These are phyloP conservation scores for Nitzschia sp. DNA, from an alignment of 108 stramenopile species.

Conservation along the genomic window DNA sequence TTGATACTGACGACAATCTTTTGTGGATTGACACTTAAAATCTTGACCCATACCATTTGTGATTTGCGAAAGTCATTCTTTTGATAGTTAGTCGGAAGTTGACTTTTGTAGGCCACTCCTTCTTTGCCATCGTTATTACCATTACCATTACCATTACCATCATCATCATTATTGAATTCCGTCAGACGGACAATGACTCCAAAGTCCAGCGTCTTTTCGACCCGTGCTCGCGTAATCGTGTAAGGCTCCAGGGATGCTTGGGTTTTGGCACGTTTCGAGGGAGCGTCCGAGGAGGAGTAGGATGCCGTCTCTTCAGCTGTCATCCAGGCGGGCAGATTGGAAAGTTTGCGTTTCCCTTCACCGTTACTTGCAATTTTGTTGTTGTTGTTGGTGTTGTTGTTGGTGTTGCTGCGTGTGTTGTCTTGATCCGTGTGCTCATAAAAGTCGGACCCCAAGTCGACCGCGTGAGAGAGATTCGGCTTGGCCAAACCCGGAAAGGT, in stretches of 20 bases:
- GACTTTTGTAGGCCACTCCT: conserved; percentile 90
- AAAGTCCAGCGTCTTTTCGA: conserved; percentile 89
- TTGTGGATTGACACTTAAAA: conserved; percentile 76
- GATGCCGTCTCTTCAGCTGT: conserved; percentile 38
- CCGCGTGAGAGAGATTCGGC: conserved; percentile 65
- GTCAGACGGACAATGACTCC: conserved; percentile 86
- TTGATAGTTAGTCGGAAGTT: conserved; percentile 52
- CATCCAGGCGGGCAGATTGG: conserved; percentile 92
- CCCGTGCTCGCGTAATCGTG: conserved; percentile 79
- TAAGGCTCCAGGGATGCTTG: conserved; percentile 54
- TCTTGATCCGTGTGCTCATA: conserved; percentile 68
- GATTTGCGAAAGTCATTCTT: conserved; percentile 54
- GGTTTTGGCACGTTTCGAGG: conserved; percentile 25
- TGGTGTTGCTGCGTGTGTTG: conserved; percentile 13
- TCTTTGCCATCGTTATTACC: too few species aligned
- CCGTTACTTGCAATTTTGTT: conserved; percentile 34
- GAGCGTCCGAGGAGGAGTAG: conserved; percentile 9
- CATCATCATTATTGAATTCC: conserved; percentile 23
- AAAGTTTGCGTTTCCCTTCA: conserved; percentile 48
- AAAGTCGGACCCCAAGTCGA: conserved; percentile 83
- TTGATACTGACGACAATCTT: conserved; percentile 84
- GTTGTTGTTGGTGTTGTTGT: conserved; percentile 13
- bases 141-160: too few species aligned
- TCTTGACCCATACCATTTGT: conserved; percentile 88
- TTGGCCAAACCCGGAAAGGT: conserved; percentile 88